Conservation (phyloP, 1,284 basidiomycete species). For the Pholiota adiposa region DNA sequence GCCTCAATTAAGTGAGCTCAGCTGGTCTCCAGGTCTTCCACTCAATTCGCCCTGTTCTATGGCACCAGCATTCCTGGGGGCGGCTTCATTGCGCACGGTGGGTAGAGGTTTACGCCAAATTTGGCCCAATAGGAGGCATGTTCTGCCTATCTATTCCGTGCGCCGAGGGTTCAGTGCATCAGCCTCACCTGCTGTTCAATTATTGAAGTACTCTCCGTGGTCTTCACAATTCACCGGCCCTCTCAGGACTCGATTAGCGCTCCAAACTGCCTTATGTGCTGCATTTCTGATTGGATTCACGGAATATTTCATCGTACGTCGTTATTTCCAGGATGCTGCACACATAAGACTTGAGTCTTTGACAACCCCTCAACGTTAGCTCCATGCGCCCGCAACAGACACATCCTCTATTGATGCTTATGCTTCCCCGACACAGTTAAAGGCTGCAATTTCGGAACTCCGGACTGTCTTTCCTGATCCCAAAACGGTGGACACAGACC, state of each 20-base stretch:
- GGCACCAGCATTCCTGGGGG: not conserved
- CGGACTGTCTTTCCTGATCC: constrained; percentile 48
- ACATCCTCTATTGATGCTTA: constrained; percentile 33
- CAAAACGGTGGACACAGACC: constrained; percentile 52
- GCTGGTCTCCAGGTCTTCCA: not conserved
- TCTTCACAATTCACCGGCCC: constrained; percentile 39
- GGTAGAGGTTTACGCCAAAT: not conserved
- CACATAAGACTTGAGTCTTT: not conserved
- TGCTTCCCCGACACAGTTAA: constrained; percentile 50
- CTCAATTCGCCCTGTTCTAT: not conserved
- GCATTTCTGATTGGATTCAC: constrained; percentile 34
- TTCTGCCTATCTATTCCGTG: not conserved
- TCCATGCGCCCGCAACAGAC: not conserved
- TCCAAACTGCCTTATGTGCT: constrained; percentile 42
- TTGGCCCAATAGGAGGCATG: no score
- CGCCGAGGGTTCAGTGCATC: constrained; percentile 6
- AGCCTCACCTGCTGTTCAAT: not conserved
- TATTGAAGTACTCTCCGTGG: constrained; percentile 41
- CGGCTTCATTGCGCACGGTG: not conserved
- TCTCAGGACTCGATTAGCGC: constrained; percentile 29
- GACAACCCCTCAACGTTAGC: not conserved
- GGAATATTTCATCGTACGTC: constrained; percentile 22
- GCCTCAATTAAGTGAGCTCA: no score
- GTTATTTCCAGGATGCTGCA: not conserved
- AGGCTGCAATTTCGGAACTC: constrained; percentile 60